These are phyloP conservation scores for Mollisia scopiformis DNA, from an alignment of 2,329 filamentous ascomycete species.

Conservation along the genomic window DNA sequence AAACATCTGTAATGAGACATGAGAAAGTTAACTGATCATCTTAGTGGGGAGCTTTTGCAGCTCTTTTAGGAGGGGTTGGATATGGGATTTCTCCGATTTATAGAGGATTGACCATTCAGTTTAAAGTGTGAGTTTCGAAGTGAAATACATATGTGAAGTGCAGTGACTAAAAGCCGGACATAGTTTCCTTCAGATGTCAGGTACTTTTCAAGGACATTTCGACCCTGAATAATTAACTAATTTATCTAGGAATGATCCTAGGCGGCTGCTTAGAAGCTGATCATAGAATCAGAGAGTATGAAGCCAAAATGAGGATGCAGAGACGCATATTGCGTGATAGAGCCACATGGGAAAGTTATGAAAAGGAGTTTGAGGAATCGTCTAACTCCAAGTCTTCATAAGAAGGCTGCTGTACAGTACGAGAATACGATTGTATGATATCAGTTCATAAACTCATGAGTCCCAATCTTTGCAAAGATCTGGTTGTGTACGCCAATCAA, in stretches of 20 bases:
- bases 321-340: slow-evolving; percentile 65
- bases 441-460: slow-evolving; percentile 2
- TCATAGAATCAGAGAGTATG: slow-evolving; percentile 66
- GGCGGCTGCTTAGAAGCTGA: slow-evolving; percentile 80
- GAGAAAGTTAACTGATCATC: slow-evolving; percentile 15
- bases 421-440: slow-evolving; percentile 3
- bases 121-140: slow-evolving; percentile 66
- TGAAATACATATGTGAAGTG: not conserved
- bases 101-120: slow-evolving; percentile 71
- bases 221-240: not conserved
- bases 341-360: slow-evolving; percentile 70
- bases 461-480: slow-evolving; percentile 8
- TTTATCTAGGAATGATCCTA: slow-evolving; percentile 62
- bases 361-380: slow-evolving; percentile 52
- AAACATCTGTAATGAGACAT: not conserved
- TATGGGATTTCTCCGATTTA: slow-evolving; percentile 72
- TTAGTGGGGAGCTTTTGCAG: slow-evolving; percentile 70
- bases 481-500: slow-evolving; percentile 20
- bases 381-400: slow-evolving; percentile 3
- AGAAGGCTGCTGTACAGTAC: not conserved
- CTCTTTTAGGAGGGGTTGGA: slow-evolving; percentile 62
- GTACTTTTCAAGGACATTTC: slow-evolving; percentile 32
- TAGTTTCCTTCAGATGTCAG: slow-evolving; percentile 84
- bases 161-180: not conserved
- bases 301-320: slow-evolving; percentile 65